phyloP scores from a whole-genome alignment of 1,284 basidiomycete species.

The Wolfiporia cocos region DNA sequence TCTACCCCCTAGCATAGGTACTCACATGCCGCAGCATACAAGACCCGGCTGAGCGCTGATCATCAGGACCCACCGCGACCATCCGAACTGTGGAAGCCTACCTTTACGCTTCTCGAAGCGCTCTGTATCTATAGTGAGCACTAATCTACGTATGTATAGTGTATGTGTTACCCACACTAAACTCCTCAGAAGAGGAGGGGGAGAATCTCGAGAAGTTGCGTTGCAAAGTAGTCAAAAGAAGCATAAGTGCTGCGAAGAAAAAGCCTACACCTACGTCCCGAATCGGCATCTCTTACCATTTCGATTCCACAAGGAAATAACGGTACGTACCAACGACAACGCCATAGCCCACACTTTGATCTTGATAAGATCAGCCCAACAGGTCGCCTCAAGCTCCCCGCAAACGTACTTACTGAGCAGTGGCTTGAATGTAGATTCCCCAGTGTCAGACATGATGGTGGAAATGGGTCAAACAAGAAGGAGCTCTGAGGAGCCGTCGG shows the following conservation, averaged over 20 bases:
- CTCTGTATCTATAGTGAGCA: slow-evolving; percentile 19
- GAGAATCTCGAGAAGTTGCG: slow-evolving; percentile 42
- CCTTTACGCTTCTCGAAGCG: slow-evolving; percentile 44
- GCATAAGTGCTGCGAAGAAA: slow-evolving; percentile 43
- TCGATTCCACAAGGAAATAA: no score
- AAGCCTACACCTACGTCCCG: slow-evolving; percentile 40
- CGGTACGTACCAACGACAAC: slow-evolving; percentile 41
- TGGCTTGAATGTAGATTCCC: slow-evolving; percentile 22
- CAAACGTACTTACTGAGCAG: slow-evolving; percentile 21
- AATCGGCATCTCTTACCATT: no score
- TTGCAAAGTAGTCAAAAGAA: slow-evolving; percentile 38
- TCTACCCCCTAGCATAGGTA: slow-evolving; percentile 14
- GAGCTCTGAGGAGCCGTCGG: no score
- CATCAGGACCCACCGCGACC: no score
- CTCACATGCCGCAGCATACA: slow-evolving; percentile 53
- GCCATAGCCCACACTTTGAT: slow-evolving; percentile 42
- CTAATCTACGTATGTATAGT: neutral
- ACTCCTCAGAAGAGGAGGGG: slow-evolving; percentile 48
- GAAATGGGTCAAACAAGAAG: no score
- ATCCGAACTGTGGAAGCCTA: slow-evolving; percentile 12
- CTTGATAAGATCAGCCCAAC: slow-evolving; percentile 15
- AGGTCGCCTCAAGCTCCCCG: neutral
- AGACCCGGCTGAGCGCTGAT: slow-evolving; percentile 65
- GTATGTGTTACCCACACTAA: slow-evolving; percentile 31
- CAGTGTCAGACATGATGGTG: slow-evolving; percentile 8